Base-by-base conservation (phyloP, 257 asterid species). In the Solanum commersonii region DNA sequence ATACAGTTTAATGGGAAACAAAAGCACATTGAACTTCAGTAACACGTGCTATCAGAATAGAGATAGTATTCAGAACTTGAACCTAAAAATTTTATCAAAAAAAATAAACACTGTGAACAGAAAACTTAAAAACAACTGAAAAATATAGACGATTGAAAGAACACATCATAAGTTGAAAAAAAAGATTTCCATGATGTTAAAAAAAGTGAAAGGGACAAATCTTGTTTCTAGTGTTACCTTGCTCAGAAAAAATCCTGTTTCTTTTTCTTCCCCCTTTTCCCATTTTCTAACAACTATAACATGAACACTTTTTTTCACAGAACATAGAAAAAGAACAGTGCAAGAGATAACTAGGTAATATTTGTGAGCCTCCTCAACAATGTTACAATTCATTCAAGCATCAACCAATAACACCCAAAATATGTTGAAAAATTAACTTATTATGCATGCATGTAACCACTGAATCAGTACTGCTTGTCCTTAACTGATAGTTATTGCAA, bases 21-120 rank as follows among this genome's bases (percentile, higher is more conserved):
- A 42, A 78, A 72, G 16, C 71, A 25, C 44, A 98, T 87, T 88
- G 88, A 86, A 97, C 93, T 88, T 93, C 98, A 88, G 93, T 90
- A 86, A 92, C 90, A 87, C 90, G 95, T 88, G 96, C 96, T 87
- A 97, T 93, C 87, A 97, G 98, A 90, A 90, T 87, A 91, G 99
- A 93, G 76, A 97, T 93, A 2, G 99, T 94, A 91, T 97, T 97
- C 72, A 97, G 90, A 86, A 95, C 97, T 93, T 96, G 99, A 93
- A 97, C 99, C 99, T 97, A 96, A 86, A 91, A 14, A 52, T 87
- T 52, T 77, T 77, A 87, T 88, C 71, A 31, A 87, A 6, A 52
- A 40, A 40, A 40, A 9, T 40, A 86, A 90, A 70, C 15, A 71
- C 15, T 85, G 87, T 65, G 65, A 85, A 14, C 65, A 86, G 46